Base-by-base conservation (phyloP, 805 yeast species). In the Metschnikowia rubicola region DNA sequence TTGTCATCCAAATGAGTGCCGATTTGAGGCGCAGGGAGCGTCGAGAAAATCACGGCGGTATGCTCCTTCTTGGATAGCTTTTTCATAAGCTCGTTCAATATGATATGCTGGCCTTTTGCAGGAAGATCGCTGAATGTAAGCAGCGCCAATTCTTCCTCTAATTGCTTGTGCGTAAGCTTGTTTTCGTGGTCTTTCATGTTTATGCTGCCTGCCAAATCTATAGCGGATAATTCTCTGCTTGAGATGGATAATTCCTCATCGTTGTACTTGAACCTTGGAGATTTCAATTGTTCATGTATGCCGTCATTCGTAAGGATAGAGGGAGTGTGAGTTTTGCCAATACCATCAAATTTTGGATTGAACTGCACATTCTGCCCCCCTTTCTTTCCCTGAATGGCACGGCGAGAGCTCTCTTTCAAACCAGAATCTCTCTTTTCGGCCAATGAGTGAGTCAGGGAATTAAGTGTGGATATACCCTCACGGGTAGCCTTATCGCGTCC, bases 101-200 rank as follows among this genome's bases (percentile, higher is more conserved):
- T 85, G 43, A 92, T 64, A 62, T 91, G 96, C 64, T 92, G 99
- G 0, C 95, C 94, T 55, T 81, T 80, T 8, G 96, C 94, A 0
- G 97, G 96, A n/a, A 92, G 66, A 51, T 88, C 94, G 62, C 89
- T 86, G 66, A 91, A 91, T 1, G 86, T 77, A 34, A 73, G 57
- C 19, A 55, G 59, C 28, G 60, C 62, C 35, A 73, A 57, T 50
- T 72, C 77, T 37, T 64, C 63, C 51, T 67, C 68, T 41, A 73
- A 55, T 46, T 71, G 68, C 47, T 63, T 68, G 35, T 57, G 62
- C 1, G 71, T 69, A 8, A 70, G 38, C 35, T 44, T 43, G 26
- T 37, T 33, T n/a, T 39, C 38, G 10, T 30, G 35, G 11, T 19
- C 35, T 2, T n/a, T 13, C 10, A 30, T 34, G 19, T 30, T 26